A percentile compares a stretch with the other conserved stretches of the same genome.
Conservation (phyloP, 2,329 filamentous ascomycete species). For the Westerdykella ornata region DNA sequence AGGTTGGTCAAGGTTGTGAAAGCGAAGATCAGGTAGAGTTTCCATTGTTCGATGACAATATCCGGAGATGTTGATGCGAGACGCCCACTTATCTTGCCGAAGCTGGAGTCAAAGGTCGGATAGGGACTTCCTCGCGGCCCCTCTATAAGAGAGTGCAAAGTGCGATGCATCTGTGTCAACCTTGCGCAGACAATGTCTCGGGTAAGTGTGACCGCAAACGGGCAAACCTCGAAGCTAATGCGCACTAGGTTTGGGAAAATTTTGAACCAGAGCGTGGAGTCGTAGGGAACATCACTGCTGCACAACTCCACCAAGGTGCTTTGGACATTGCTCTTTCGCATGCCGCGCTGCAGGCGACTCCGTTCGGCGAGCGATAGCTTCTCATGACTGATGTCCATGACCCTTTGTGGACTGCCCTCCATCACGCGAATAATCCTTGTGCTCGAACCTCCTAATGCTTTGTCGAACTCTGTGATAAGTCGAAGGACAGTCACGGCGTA, state of each 20-base stretch:
- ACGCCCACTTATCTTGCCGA: slow-evolving; percentile 53
- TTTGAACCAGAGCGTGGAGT: slow-evolving; percentile 94
- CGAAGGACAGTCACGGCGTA: slow-evolving; percentile 90
- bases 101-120: slow-evolving; percentile 56
- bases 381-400: slow-evolving; percentile 90
- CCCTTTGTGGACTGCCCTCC: slow-evolving; percentile 77
- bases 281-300: slow-evolving; percentile 90
- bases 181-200: slow-evolving; percentile 89
- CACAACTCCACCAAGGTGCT: slow-evolving; percentile 89
- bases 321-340: slow-evolving; percentile 74
- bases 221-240: slow-evolving; percentile 83
- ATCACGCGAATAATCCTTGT: slow-evolving; percentile 85
- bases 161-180: slow-evolving; percentile 85
- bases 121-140: slow-evolving; percentile 45
- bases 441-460: slow-evolving; percentile 72
- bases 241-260: slow-evolving; percentile 93
- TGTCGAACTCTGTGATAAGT: slow-evolving; percentile 89
- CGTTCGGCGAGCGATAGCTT: slow-evolving; percentile 85
- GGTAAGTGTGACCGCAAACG: slow-evolving; percentile 82
- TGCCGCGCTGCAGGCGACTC: slow-evolving; percentile 82
- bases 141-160: slow-evolving; percentile 73
- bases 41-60: slow-evolving; percentile 93
- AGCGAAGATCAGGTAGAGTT: slow-evolving; percentile 91
- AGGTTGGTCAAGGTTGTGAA: slow-evolving; percentile 90
- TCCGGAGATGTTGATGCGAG: slow-evolving; percentile 66